Evolutionary conservation across 176 grass and related monocot genomes (phyloP).

Genomic region (Microstegium vimineum): DNA sequence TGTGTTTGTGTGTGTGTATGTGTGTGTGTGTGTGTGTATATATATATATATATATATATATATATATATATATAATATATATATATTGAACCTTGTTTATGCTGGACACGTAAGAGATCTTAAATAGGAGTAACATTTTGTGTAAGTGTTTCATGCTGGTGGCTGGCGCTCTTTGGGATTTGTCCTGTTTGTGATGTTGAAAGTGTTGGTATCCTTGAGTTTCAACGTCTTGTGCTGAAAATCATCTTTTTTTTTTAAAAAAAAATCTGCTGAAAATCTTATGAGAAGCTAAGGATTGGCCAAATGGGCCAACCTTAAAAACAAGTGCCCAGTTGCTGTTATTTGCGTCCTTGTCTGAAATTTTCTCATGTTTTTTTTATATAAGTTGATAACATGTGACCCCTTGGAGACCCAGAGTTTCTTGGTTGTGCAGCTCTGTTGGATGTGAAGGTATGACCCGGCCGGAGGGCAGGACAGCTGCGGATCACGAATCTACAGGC

Average conservation of each 20-base stretch:
- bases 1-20: too few species aligned
- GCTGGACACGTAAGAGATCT: not conserved
- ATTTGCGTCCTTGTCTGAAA: not conserved
- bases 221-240: not conserved
- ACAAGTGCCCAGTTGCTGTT: not conserved
- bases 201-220: not conserved
- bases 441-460: not conserved
- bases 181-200: not conserved
- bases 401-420: too few species aligned
- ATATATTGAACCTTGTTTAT: not conserved
- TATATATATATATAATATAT: too few species aligned
- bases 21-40: too few species aligned
- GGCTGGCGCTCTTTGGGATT: not conserved
- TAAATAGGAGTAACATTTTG: not conserved
- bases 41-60: too few species aligned
- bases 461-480: not conserved
- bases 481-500: not conserved
- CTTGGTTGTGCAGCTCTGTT: not conserved
- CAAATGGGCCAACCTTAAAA: not conserved
- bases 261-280: not conserved
- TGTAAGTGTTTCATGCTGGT: not conserved
- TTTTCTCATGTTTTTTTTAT: not conserved
- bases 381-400: too few species aligned
- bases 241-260: too few species aligned
- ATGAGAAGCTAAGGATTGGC: not conserved